These are phyloP conservation scores for Biancaea sappan DNA, from an alignment of 306 rosid species.

Conservation along the genomic window DNA sequence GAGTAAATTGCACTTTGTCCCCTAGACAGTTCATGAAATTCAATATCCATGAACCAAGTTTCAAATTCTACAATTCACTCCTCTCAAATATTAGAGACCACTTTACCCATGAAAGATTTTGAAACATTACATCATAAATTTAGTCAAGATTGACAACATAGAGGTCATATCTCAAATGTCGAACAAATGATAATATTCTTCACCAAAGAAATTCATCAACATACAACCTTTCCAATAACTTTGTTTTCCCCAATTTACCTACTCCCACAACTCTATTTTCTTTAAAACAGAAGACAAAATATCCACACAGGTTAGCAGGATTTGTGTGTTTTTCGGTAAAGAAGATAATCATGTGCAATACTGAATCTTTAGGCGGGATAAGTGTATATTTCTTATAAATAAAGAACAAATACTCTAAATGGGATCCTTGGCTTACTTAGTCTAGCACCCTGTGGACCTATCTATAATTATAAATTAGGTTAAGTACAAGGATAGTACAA, in stretches of 20 bases:
- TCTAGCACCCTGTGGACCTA: no score
- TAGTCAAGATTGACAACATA: background rate
- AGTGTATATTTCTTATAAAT: no score
- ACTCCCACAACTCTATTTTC: background rate
- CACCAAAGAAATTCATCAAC: no score
- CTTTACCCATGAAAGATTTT: background rate
- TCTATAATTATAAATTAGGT: no score
- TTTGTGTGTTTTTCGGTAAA: background rate
- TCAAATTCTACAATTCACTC: background rate
- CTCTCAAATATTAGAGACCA: background rate
- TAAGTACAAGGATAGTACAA: no score
- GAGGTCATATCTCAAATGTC: background rate
- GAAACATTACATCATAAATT: background rate
- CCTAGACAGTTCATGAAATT: background rate
- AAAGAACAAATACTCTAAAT: no score
- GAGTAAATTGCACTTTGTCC: background rate
- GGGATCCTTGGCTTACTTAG: no score
- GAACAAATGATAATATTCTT: no score
- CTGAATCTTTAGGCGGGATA: no score
- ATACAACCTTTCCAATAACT: background rate
- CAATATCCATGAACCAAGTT: background rate
- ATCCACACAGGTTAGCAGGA: background rate
- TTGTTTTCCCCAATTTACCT: background rate
- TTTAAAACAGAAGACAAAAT: background rate
- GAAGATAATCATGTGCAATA: no score